Percentiles rank a stretch among this genome's conserved stretches.
These are phyloP conservation scores for Juglanconis oblonga DNA, from an alignment of 2,329 filamentous ascomycete species.

Conservation along the genomic window DNA sequence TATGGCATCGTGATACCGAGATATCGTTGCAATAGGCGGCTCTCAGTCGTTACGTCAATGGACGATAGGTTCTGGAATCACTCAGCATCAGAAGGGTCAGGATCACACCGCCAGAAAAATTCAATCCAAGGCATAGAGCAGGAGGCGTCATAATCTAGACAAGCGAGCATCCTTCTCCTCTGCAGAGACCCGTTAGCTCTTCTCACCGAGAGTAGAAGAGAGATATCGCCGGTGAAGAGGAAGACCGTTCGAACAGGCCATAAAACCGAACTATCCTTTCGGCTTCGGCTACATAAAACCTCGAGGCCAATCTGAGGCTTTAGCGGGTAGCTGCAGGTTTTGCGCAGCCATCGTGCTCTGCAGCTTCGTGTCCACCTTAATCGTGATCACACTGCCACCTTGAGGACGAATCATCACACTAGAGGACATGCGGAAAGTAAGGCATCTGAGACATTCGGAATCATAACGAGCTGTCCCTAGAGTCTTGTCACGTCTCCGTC, in stretches of 20 bases:
- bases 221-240: not conserved
- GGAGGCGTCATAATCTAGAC: not conserved
- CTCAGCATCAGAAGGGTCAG: not conserved
- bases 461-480: not conserved
- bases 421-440: not conserved
- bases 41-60: not conserved
- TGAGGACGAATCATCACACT: not conserved
- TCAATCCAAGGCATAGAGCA: not conserved
- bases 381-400: not conserved
- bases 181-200: conserved; percentile 1
- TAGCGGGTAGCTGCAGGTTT: not conserved
- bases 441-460: not conserved
- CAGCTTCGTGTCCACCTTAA: not conserved
- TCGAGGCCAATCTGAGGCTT: not conserved
- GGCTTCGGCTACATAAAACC: not conserved
- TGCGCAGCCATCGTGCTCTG: not conserved
- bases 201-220: conserved; percentile 1
- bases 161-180: not conserved
- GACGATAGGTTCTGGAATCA: not conserved
- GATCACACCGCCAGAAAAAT: not conserved
- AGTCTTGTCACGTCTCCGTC: not conserved
- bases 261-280: not conserved
- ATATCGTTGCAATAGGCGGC: too few relatives aligned
- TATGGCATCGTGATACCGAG: too few relatives aligned
- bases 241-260: not conserved